Evolutionary conservation across 257 asterid species (phyloP).

Genomic region (Solanum piurae): DNA sequence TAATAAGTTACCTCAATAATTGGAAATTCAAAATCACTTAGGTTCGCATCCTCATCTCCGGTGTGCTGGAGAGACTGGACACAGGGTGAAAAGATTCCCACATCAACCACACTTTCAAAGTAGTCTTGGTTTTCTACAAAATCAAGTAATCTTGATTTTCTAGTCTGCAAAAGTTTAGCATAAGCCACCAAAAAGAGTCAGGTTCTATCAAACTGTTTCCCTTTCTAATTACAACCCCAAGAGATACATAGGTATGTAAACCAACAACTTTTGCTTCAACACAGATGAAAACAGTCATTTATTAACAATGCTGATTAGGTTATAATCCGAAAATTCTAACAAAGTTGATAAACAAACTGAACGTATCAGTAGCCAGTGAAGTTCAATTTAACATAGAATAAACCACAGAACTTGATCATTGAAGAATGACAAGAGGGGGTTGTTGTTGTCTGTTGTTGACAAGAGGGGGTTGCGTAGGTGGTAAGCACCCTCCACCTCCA

Average conservation of each 20-base stretch:
- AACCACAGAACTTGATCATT: background rate
- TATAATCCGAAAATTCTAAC: background rate
- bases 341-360: background rate
- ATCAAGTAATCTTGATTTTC: background rate
- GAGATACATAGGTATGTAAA: background rate
- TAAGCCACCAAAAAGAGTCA: background rate
- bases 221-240: background rate
- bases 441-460: background rate
- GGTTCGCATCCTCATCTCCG: background rate
- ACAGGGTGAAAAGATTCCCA: background rate
- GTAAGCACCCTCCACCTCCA: background rate
- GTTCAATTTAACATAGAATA: background rate
- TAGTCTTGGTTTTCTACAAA: background rate
- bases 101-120: background rate
- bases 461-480: background rate
- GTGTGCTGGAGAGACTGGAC: background rate
- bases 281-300: background rate
- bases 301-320: background rate
- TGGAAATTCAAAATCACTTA: background rate
- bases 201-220: background rate
- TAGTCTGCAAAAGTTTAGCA: background rate
- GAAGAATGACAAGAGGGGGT: background rate
- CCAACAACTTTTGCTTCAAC: background rate
- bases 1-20: background rate
- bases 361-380: background rate